A percentile compares a stretch with the other conserved stretches of the same genome.
These are phyloP conservation scores for Corchorus capsularis DNA, from an alignment of 345 rosid genomes.

Conservation along the genomic window DNA sequence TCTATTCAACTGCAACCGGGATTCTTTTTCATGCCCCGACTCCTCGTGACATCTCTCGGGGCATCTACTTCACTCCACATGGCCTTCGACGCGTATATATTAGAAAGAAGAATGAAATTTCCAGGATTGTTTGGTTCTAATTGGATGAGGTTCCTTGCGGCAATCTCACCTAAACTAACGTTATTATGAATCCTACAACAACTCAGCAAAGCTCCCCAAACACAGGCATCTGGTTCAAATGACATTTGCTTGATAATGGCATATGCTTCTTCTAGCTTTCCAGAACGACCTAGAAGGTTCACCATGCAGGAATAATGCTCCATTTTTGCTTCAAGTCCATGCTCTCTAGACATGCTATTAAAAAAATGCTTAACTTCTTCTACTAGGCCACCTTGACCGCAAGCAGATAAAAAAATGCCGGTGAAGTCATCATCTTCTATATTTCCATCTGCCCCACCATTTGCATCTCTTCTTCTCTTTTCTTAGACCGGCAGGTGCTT, in stretches of 20 bases:
- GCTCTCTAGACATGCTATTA: conserved; percentile 48
- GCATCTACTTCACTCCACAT: conserved; percentile 56
- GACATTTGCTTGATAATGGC: conserved; percentile 62
- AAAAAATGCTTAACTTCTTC: conserved; percentile 58
- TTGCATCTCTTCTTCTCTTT: conserved; percentile 72
- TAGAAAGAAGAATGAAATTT: conserved; percentile 59
- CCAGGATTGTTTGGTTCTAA: conserved; percentile 67
- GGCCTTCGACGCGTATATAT: conserved; percentile 59
- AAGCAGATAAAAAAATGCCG: conserved; percentile 68
- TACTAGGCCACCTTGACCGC: conserved; percentile 61
- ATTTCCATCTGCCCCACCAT: conserved; percentile 27
- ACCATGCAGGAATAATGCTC: conserved; percentile 88
- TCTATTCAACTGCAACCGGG: conserved; percentile 79
- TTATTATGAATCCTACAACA: conserved; percentile 58
- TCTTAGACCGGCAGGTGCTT: conserved; percentile 73
- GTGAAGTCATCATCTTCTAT: conserved; percentile 52
- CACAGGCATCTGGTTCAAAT: conserved; percentile 56
- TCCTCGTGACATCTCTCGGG: conserved; percentile 57
- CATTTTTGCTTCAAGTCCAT: conserved; percentile 53
- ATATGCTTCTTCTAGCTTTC: conserved; percentile 69
- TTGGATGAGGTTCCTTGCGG: conserved; percentile 48
- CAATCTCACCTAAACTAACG: conserved; percentile 45
- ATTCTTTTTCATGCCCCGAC: conserved; percentile 54
- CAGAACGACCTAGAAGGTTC: conserved; percentile 69
- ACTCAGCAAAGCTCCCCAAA: conserved; percentile 87